Evolutionary conservation across 306 rosid genomes (phyloP).

Genomic region (Quercus parvula): DNA sequence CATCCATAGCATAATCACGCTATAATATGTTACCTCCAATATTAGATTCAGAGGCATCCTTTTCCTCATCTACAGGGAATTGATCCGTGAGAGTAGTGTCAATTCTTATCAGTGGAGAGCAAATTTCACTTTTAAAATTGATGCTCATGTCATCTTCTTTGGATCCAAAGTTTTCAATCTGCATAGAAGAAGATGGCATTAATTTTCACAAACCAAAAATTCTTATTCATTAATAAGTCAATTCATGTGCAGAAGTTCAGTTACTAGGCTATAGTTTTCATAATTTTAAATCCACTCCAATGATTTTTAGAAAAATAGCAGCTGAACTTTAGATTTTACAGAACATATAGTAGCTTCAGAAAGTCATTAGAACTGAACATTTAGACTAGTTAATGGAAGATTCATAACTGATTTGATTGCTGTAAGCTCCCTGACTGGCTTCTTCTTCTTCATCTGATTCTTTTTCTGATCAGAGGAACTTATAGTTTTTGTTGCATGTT

Average conservation of each 20-base stretch:
- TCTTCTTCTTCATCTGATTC: conserved; percentile 48
- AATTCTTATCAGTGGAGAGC: conserved; percentile 26
- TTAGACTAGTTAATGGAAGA: neutral
- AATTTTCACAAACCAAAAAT: conserved; percentile 15
- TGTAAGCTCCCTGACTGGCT: conserved; percentile 30
- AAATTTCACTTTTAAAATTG: conserved; percentile 32
- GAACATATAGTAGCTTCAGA: neutral
- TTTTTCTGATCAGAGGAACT: conserved; percentile 33
- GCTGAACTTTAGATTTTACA: neutral
- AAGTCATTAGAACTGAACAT: neutral
- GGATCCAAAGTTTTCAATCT: conserved; percentile 40
- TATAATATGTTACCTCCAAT: conserved; percentile 44
- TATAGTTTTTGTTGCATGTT: conserved; percentile 23
- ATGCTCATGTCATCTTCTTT: conserved; percentile 33
- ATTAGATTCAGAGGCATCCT: conserved; percentile 16
- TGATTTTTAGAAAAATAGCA: neutral
- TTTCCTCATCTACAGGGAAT: conserved; percentile 23
- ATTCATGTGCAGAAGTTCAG: neutral
- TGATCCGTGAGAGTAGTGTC: conserved; percentile 24
- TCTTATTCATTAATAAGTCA: conserved; percentile 11
- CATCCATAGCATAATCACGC: neutral
- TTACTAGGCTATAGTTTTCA: conserved; percentile 1
- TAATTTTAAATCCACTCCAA: neutral
- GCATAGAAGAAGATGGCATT: conserved; percentile 31
- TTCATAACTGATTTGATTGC: conserved; percentile 49